Evolutionary conservation across 139 green algal species (phyloP).

Genomic region (Trebouxia sp.): DNA sequence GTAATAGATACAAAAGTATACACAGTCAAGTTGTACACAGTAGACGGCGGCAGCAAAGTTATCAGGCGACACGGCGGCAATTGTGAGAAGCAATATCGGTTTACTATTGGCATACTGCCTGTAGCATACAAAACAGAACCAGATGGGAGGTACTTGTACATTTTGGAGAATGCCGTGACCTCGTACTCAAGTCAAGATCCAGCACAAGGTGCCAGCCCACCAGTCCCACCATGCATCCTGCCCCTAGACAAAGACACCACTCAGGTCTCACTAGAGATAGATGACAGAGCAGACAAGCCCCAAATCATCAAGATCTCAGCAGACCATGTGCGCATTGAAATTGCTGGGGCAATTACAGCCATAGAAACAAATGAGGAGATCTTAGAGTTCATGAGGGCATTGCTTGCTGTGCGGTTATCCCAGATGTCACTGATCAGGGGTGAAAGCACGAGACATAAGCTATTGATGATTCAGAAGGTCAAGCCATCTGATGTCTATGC

Average conservation of each 20-base stretch:
- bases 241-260: slow-evolving; percentile 25
- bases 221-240: slow-evolving; percentile 83
- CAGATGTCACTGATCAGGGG: slow-evolving; percentile 55
- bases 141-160: slow-evolving; percentile 67
- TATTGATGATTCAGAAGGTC: slow-evolving; percentile 42
- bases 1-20: slow-evolving; percentile 66
- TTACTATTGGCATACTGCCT: slow-evolving; percentile 73
- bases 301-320: slow-evolving; percentile 66
- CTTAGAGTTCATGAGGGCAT: slow-evolving; percentile 51
- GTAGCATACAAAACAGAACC: slow-evolving; percentile 76
- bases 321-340: slow-evolving; percentile 73
- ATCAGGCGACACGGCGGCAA: slow-evolving; percentile 60
- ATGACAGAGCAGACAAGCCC: slow-evolving; percentile 42
- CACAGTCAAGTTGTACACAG: slow-evolving; percentile 69
- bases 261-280: slow-evolving; percentile 39
- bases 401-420: slow-evolving; percentile 48
- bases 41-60: slow-evolving; percentile 67
- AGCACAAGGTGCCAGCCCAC: slow-evolving; percentile 42
- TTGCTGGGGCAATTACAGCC: slow-evolving; percentile 47
- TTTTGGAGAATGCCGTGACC: slow-evolving; percentile 73
- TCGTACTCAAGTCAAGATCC: slow-evolving; percentile 50
- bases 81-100: slow-evolving; percentile 74
- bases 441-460: slow-evolving; percentile 52
- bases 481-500: slow-evolving; percentile 39
- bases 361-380: slow-evolving; percentile 51